A percentile compares a stretch with the other conserved stretches of the same genome.
phyloP scores from a whole-genome alignment of 1,284 basidiomycete species.

The Tremellales sp. region DNA sequence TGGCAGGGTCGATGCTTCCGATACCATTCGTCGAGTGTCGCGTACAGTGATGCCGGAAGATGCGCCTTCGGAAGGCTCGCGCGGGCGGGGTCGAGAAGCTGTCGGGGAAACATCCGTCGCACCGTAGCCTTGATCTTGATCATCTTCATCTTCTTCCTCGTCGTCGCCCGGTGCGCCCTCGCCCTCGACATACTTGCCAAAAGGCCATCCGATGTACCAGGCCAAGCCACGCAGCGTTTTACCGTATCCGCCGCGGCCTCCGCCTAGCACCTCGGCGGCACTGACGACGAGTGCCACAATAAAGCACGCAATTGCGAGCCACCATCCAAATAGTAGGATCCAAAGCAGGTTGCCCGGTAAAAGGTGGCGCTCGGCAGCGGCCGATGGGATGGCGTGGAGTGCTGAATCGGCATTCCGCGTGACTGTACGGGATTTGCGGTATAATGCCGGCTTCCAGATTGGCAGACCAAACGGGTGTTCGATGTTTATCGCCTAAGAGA shows the following conservation, averaged over 20 bases:
- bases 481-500: constrained; percentile 77
- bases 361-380: constrained; percentile 83
- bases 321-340: constrained; percentile 83
- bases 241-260: constrained; percentile 77
- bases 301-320: constrained; percentile 74
- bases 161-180: constrained; percentile 52
- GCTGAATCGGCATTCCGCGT: constrained; percentile 94
- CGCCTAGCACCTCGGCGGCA: constrained; percentile 55
- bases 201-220: constrained; percentile 97
- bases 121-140: constrained; percentile 44
- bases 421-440: constrained; percentile 96
- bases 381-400: constrained; percentile 85
- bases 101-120: constrained; percentile 7
- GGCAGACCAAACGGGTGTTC: constrained; percentile 99
- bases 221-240: constrained; percentile 86
- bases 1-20: constrained; percentile 1
- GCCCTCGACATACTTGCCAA: constrained; percentile 97
- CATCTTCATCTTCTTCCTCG: constrained; percentile 27
- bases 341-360: constrained; percentile 91
- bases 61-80: constrained; percentile 26
- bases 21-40: not conserved
- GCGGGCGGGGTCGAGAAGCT: not conserved
- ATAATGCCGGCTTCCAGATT: constrained; percentile 99
- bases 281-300: constrained; percentile 67
- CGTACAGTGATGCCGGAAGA: constrained; percentile 27